Percentiles rank a stretch among this genome's conserved stretches.
Conservation (phyloP, 139 green algal species). For the Tetraselmis striata region DNA sequence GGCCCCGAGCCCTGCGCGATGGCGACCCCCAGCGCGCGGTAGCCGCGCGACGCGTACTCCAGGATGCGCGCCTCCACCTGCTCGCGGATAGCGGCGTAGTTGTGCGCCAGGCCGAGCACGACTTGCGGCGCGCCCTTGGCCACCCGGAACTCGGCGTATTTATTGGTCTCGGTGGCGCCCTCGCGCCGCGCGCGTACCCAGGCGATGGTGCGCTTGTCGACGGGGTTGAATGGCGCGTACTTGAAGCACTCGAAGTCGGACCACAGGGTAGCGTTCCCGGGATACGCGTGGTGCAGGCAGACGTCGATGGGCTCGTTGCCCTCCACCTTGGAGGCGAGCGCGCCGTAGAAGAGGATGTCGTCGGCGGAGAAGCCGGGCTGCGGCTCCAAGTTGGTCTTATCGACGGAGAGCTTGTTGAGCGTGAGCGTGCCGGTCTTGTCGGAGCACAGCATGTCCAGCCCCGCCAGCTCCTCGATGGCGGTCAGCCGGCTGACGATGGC, state of each 20-base stretch:
- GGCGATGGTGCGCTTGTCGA: conserved; percentile 79
- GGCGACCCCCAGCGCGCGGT: too few relatives aligned
- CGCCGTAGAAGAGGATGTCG: conserved; percentile 2
- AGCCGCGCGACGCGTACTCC: too few relatives aligned
- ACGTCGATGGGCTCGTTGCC: too few relatives aligned
- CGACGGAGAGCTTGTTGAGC: conserved; percentile 85
- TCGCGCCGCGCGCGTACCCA: too few relatives aligned
- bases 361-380: conserved; percentile 53
- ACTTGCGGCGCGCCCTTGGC: conserved; percentile 76
- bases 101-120: too few relatives aligned
- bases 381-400: conserved; percentile 46
- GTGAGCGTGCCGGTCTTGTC: conserved; percentile 87
- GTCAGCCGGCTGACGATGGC: conserved; percentile 78
- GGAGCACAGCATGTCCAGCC: conserved; percentile 87
- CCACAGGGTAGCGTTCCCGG: too few relatives aligned
- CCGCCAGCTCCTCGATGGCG: conserved; percentile 83
- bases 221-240: conserved; percentile 83
- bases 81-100: conserved; percentile 29
- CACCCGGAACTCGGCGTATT: too few relatives aligned
- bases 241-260: too few relatives aligned
- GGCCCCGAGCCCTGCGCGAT: conserved; percentile 56
- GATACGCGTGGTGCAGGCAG: too few relatives aligned
- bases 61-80: conserved; percentile 35
- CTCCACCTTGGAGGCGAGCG: background rate
- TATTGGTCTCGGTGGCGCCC: conserved; percentile 45